A percentile compares a stretch with the other conserved stretches of the same genome.
Evolutionary conservation across 495 filamentous ascomycete genomes (phyloP).

Genomic region (Polyplosphaeria fusca): DNA sequence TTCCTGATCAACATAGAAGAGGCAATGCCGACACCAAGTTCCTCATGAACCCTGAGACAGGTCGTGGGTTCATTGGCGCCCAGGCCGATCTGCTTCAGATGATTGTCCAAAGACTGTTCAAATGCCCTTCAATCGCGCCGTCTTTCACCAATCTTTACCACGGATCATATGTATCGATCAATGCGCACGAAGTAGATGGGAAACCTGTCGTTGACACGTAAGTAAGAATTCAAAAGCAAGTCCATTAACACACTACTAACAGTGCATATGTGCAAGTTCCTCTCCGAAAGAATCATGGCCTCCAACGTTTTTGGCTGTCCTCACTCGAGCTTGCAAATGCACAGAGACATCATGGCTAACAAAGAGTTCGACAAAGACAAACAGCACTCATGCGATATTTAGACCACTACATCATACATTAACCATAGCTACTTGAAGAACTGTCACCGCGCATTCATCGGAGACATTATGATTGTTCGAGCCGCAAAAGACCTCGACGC

Average conservation of each 20-base stretch:
- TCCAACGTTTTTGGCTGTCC: slow-evolving; percentile 53
- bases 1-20: slow-evolving; percentile 12
- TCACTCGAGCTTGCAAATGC: neutral
- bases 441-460: slow-evolving; percentile 50
- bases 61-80: slow-evolving; percentile 34
- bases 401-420: slow-evolving; percentile 52
- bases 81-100: slow-evolving; percentile 43
- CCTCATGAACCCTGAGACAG: slow-evolving; percentile 40
- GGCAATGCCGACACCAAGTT: slow-evolving; percentile 21
- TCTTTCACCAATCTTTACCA: slow-evolving; percentile 46
- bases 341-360: slow-evolving; percentile 6
- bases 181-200: slow-evolving; percentile 44
- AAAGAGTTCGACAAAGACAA: neutral
- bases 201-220: slow-evolving; percentile 53
- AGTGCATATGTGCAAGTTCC: slow-evolving; percentile 36
- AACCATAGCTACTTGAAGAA: slow-evolving; percentile 56
- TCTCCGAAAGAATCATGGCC: slow-evolving; percentile 46
- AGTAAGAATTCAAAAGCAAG: slow-evolving; percentile 16
- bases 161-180: slow-evolving; percentile 40
- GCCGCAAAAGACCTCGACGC: slow-evolving; percentile 33
- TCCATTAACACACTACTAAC: neutral
- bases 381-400: slow-evolving; percentile 44
- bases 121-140: slow-evolving; percentile 48
- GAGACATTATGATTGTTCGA: slow-evolving; percentile 58
- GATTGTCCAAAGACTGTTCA: slow-evolving; percentile 46